Evolutionary conservation across 2,329 filamentous ascomycete genomes (phyloP), one percentile per base, ranked within the genome.

Genomic region (Ceratocystis albifundus): DNA sequence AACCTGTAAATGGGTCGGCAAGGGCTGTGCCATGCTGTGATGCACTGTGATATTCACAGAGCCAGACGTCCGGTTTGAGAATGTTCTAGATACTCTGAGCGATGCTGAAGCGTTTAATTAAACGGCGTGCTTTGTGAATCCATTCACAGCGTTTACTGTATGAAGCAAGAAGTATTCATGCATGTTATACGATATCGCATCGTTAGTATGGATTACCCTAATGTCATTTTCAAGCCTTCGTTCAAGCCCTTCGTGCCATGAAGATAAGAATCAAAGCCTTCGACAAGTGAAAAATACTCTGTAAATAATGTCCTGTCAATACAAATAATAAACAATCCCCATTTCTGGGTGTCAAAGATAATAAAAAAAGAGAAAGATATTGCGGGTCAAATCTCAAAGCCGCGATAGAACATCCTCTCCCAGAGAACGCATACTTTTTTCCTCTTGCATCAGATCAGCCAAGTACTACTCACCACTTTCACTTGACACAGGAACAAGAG

Each of bases 291-390:
- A 59, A n/a, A 32, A 36, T 59, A 59, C 30, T 59, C 17, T n/a
- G 17, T 59, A n/a, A 59, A 59, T 59, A 36, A 59, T 59, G 55
- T 7, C 25, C 12, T 59, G 55, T n/a, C 55, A 36, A 59, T 59
- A 59, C 55, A 36, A 36, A 55, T 25, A 28, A 59, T 53, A 59
- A 59, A 36, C 15, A 36, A 25, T 32, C n/a, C 36, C 55, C 12
- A 36, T 6, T 7, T 30, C 55, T 30, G 32, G 55, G 55, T 59
- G 32, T 59, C 55, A 62, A 45, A 62, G 5, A n/a, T 20, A 45
- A 28, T n/a, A 7, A 48, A 28, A n/a, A 48, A 62, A 28, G 30
- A 25, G 8, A 25, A 45, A 45, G 46, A 45, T 4, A 28, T 45
- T 15, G 22, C 36, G 10, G 36, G 36, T 12, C n/a, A 62, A 28